Base-by-base conservation (phyloP, 768 basidiomycete species). In the Saitozyma podzolica region DNA sequence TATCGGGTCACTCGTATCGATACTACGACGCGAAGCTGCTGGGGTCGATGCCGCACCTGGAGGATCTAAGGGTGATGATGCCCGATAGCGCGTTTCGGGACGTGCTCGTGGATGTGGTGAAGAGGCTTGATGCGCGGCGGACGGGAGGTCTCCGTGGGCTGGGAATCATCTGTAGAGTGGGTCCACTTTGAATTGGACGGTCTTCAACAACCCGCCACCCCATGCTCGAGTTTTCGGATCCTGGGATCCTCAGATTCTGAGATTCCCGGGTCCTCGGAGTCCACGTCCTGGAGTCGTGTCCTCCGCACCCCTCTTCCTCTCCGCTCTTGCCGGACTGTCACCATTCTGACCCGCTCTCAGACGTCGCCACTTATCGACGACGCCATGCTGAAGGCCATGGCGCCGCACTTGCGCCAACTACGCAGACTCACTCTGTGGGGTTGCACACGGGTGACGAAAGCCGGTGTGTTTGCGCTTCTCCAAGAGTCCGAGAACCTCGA, bases 51-150 rank as follows among this genome's bases (percentile, higher is more conserved):
- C 52, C 69, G 5, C 50, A 56, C 3, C 56, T 75, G 19, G 59
- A 69, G 29, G 74, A 75, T 50, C 53, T 75, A 13, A 42, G 74
- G 14, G 61, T 75, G 41, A 75, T 75, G 74, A 75, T 75, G 74
- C 74, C 74, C 10, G 74, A 75, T 62, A 43, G 62, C 41, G 56
- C 43, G 9, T 55, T 70, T 9, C 61, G 66, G 37, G 63, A 60
- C n/a, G 43, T 54, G 10, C 48, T 75, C 6, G 17, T 64, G 8
- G 59, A 50, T 9, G 47, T 69, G 0, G 54, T 64, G 8, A 50
- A 57, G n/a, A 48, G 50, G 0, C 50, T 75, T 1, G 61, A 57
- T 10, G 56, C 40, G 8, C 54, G 74, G 9, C 19, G 40, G 8
- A 29, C 11, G 9, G 70, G 74, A 10, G 74, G 74, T 0, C 40